Conservation (phyloP, 768 basidiomycete genomes). For the Aureoboletus auriporus region DNA sequence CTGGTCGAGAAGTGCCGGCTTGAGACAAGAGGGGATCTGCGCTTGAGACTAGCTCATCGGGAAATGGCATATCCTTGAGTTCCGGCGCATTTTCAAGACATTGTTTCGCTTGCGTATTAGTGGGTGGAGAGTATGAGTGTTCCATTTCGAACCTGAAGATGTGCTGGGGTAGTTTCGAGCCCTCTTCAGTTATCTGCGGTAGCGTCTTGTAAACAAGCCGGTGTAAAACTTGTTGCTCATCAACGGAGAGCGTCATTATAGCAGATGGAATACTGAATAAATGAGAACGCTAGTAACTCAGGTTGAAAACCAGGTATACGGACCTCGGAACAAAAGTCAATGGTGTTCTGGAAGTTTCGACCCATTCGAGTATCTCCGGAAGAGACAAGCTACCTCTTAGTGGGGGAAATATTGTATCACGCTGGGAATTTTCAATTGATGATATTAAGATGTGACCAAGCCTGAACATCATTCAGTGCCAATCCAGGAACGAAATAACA, state of each 20-base stretch:
- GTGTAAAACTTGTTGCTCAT: conserved; percentile 36
- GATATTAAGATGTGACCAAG: conserved; percentile 59
- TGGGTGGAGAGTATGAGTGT: conserved; percentile 8
- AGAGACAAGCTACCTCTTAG: conserved; percentile 40
- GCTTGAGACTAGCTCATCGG: not conserved
- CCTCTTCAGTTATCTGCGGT: conserved; percentile 11
- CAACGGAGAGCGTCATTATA: conserved; percentile 28
- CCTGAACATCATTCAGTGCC: conserved; percentile 31
- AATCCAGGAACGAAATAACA: not conserved
- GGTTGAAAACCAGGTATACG: not conserved
- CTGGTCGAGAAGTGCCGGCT: not conserved
- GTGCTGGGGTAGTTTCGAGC: conserved; percentile 9
- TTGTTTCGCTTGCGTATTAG: not conserved
- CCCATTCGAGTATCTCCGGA: conserved; percentile 44
- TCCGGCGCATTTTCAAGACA: not conserved
- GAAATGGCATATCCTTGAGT: not conserved
- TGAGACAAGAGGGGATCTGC: not conserved
- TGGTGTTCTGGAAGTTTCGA: conserved; percentile 29
- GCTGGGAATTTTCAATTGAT: conserved; percentile 31
- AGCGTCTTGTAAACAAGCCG: conserved; percentile 47
- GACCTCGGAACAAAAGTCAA: conserved; percentile 54
- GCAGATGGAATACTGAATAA: conserved; percentile 36
- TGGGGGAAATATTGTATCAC: conserved; percentile 43
- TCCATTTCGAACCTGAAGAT: conserved; percentile 41
- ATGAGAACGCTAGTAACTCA: not conserved